Evolutionary conservation across 2,329 filamentous ascomycete genomes (phyloP).

Genomic region (Exophiala viscosa): DNA sequence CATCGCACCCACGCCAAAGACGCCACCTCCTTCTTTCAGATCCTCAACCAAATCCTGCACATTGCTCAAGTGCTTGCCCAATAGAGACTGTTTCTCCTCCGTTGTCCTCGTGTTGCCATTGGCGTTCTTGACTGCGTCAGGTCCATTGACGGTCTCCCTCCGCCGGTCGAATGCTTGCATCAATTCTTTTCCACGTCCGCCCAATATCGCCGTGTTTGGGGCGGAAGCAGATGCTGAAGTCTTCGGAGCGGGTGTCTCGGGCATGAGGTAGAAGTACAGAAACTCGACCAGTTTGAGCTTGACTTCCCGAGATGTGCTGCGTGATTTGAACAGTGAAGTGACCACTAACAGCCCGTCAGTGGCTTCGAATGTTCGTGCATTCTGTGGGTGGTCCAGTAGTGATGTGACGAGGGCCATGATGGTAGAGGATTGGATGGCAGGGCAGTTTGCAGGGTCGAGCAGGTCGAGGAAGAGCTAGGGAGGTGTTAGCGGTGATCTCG

Average conservation of each 20-base stretch:
- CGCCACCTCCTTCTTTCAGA: slow-evolving; percentile 56
- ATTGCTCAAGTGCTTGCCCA: slow-evolving; percentile 74
- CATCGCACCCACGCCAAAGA: slow-evolving; percentile 21
- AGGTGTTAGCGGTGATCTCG: neutral
- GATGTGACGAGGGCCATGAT: slow-evolving; percentile 86
- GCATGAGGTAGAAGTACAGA: slow-evolving; percentile 97
- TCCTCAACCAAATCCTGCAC: slow-evolving; percentile 84
- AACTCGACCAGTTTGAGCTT: slow-evolving; percentile 97
- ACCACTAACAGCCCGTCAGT: slow-evolving; percentile 89
- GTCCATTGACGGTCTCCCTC: slow-evolving; percentile 30
- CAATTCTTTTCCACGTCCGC: slow-evolving; percentile 67
- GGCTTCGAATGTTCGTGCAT: slow-evolving; percentile 86
- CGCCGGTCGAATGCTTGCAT: slow-evolving; percentile 51
- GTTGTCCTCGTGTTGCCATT: slow-evolving; percentile 57
- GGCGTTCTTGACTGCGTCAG: slow-evolving; percentile 11
- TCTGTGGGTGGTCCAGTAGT: slow-evolving; percentile 77
- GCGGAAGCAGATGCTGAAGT: slow-evolving; percentile 36
- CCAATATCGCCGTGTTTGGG: slow-evolving; percentile 39
- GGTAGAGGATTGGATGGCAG: slow-evolving; percentile 84
- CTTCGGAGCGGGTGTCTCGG: slow-evolving; percentile 59
- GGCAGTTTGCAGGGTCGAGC: slow-evolving; percentile 86
- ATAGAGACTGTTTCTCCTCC: slow-evolving; percentile 74
- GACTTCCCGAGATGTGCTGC: slow-evolving; percentile 78
- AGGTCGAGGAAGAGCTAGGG: slow-evolving; percentile 79
- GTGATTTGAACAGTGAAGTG: slow-evolving; percentile 87